Evolutionary conservation across 2,329 filamentous ascomycete genomes (phyloP).

Genomic region (Decorospora gaudefroyi): DNA sequence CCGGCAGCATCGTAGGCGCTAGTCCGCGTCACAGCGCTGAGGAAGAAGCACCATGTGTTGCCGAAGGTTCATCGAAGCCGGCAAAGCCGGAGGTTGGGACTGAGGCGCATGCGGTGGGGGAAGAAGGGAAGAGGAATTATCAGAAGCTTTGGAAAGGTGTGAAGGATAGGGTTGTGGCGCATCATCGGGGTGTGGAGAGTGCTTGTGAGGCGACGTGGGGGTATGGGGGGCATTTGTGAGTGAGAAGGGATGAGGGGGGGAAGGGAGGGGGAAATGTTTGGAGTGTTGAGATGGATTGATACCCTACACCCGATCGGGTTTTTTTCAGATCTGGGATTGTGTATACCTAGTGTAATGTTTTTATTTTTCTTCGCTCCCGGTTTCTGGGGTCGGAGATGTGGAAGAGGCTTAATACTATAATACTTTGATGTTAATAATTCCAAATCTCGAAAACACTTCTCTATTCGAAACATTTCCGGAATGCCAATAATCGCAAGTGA

Average conservation of each 20-base stretch:
- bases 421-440: no score
- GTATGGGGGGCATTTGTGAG: slow-evolving; percentile 16
- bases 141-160: slow-evolving; percentile 33
- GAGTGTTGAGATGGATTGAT: not conserved
- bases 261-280: slow-evolving; percentile 1
- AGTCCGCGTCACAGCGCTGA: slow-evolving; percentile 25
- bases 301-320: no score
- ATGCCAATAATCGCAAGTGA: no score
- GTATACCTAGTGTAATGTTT: no score
- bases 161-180: slow-evolving; percentile 38
- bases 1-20: slow-evolving; percentile 9
- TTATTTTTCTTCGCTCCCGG: no score
- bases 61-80: no score
- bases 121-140: slow-evolving; percentile 23
- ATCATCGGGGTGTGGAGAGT: slow-evolving; percentile 35
- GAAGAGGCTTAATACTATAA: no score
- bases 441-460: no score
- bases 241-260: slow-evolving; percentile 8
- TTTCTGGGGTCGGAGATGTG: no score
- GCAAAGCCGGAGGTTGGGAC: not conserved
- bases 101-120: slow-evolving; percentile 10
- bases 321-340: no score
- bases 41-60: no score
- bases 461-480: no score
- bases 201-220: slow-evolving; percentile 32